These are phyloP conservation scores for Acer campestre DNA, from an alignment of 345 rosid genomes.

Conservation along the genomic window DNA sequence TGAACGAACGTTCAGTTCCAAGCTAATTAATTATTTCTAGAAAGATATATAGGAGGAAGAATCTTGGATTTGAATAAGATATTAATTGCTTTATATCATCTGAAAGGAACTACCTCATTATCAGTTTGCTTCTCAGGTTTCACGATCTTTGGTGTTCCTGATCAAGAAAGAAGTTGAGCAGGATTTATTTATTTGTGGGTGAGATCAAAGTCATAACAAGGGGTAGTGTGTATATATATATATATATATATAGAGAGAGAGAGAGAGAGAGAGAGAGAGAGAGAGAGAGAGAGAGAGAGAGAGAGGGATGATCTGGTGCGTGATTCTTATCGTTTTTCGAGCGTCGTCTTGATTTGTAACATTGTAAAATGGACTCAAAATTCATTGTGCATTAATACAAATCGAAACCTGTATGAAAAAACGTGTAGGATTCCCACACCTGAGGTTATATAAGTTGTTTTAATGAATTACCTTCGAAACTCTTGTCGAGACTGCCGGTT, in stretches of 20 bases:
- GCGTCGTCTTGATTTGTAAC: no score
- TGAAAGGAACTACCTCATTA: slow-evolving; percentile 39
- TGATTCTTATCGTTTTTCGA: no score
- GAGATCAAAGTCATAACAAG: not conserved
- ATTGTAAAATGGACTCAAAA: no score
- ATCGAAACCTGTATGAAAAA: no score
- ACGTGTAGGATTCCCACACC: no score
- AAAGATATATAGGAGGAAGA: not conserved
- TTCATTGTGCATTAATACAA: no score
- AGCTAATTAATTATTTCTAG: not conserved
- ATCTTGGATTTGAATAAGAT: not conserved
- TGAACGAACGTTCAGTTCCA: not conserved
- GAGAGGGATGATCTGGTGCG: no score
- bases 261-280: no score
- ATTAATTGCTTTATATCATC: not conserved
- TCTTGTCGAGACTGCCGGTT: slow-evolving; percentile 66
- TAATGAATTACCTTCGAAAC: slow-evolving; percentile 51
- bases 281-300: no score
- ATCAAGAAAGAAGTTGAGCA: not conserved
- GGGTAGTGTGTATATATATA: no score
- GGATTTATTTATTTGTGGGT: not conserved
- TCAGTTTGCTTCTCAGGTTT: slow-evolving; percentile 48
- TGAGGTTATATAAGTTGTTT: no score
- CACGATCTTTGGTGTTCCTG: slow-evolving; percentile 62
- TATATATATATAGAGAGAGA: no score